Base-by-base conservation (phyloP, 768 basidiomycete genomes). In the Lactarius evosmus region DNA sequence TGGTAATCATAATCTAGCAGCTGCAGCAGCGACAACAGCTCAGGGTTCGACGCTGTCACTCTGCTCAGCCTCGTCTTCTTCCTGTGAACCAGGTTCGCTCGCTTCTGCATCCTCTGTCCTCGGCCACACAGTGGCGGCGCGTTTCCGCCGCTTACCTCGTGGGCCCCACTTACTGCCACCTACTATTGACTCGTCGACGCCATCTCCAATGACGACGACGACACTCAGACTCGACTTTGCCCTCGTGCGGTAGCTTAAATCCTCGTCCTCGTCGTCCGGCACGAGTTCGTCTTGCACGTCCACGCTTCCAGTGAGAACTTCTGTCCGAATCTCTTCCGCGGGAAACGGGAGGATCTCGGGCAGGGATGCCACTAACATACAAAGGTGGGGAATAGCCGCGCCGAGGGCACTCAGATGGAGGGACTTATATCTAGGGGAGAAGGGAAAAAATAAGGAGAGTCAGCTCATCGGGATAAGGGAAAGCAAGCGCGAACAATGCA, bases 381-480 rank as follows among this genome's bases (percentile, higher is more conserved):
- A 75, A 27, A 93, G 83, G 69, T 86, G 87, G 3, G 93, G 92
- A 62, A 95, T 94, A 1, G 94, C 92, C 5, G 93, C 93, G 29
- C 92, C 93, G 85, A 95, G 88, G 7, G 91, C 93, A 63, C 82
- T 85, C 50, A 95, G 74, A 72, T 86, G 83, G 34, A 95, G 74
- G 5, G 83, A 85, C 66, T 88, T 88, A 70, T 90, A 87, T 38
- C 90, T 92, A 68, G 11, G 3, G 11, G 25, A 12, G 9, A 14
- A 1, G n/a, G n/a, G n/a, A n/a, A n/a, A n/a, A n/a, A n/a, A n/a
- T n/a, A n/a, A n/a, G 19, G 7, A 17, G 29, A n/a, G 58, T 56
- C 61, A 61, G 53, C 11, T 40, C 30, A 9, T 53, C 12, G 7
- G 51, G 5, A 53, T 25, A 60, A 1, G 36, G 22, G n/a, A 19